A percentile compares a stretch with the other conserved stretches of the same genome.
Conservation (phyloP, 1,139 yeast genomes). For the Spencermartinsiella ligniputridi region DNA sequence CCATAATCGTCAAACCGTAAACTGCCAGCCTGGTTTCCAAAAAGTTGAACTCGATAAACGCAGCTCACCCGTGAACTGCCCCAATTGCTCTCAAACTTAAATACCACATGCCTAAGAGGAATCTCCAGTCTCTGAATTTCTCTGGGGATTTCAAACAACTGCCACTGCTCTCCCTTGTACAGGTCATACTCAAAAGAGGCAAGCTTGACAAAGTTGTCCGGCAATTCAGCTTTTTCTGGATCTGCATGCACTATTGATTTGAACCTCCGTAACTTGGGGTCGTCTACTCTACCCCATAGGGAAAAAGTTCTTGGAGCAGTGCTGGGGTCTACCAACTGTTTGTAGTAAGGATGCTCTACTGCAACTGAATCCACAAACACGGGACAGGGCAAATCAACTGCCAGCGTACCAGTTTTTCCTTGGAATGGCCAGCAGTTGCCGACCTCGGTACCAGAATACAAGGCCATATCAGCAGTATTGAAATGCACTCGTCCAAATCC, state of each 20-base stretch:
- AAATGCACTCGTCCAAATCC: slow-evolving; percentile 25
- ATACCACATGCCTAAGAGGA: slow-evolving; percentile 22
- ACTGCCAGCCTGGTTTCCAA: slow-evolving; percentile 21
- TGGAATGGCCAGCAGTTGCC: slow-evolving; percentile 38
- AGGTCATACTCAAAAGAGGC: slow-evolving; percentile 28
- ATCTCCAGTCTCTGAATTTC: slow-evolving; percentile 16
- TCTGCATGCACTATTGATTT: slow-evolving; percentile 9
- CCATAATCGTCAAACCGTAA: too few species aligned
- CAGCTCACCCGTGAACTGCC: slow-evolving; percentile 34
- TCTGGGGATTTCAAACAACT: slow-evolving; percentile 29
- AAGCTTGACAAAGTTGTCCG: slow-evolving; percentile 23
- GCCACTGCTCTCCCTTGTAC: slow-evolving; percentile 24
- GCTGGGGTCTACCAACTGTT: slow-evolving; percentile 25
- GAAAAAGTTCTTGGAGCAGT: slow-evolving; percentile 32
- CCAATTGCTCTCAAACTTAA: slow-evolving; percentile 32
- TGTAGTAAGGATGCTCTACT: slow-evolving; percentile 29
- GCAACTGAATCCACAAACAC: slow-evolving; percentile 29
- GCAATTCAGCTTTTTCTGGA: slow-evolving; percentile 13
- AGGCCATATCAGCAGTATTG: slow-evolving; percentile 27
- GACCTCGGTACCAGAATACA: slow-evolving; percentile 23
- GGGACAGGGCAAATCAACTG: slow-evolving; percentile 26
- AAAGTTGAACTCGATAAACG: slow-evolving; percentile 31
- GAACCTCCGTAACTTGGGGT: slow-evolving; percentile 16
- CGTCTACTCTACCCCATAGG: slow-evolving; percentile 30
- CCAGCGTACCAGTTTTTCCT: slow-evolving; percentile 31